Evolutionary conservation across 306 rosid genomes (phyloP), one percentile per base, ranked within the genome.

Genomic region (Oemleria cerasiformis): DNA sequence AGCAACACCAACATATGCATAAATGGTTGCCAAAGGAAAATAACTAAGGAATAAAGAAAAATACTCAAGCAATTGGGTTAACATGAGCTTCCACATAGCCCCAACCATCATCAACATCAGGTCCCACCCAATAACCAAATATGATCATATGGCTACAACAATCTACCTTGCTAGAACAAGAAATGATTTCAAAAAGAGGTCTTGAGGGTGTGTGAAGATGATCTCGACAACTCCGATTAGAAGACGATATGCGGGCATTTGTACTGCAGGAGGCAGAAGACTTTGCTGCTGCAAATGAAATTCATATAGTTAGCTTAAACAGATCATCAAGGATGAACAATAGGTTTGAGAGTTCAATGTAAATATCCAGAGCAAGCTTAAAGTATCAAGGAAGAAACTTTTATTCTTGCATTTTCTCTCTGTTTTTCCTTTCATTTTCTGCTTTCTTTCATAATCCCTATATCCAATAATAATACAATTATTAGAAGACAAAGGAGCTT

Each of bases 21-120:
- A 44, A 13, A 44, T 19, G 39, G 60, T 34, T 41, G 60, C 30
- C 13, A 42, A 50, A 38, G n/a, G 53, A 68, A 38, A 17, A 45
- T 4, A 1, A 57, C 23, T 1, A 12, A 21, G 43, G 74, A 15
- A 14, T 40, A 6, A 3, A 0, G 16, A 41, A 42, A 3, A 42
- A 42, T 50, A n/a, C 49, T 88, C 81, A 84, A 59, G 78, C 53
- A 61, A 81, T 80, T 73, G 65, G 88, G 63, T 84, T 76, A 68
- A 92, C 68, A 73, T 82, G 76, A 67, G 98, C 98, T 81, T 90
- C 93, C 71, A 88, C 83, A 78, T 77, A 84, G 51, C 98, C 97
- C 96, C 96, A 92, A 20, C 96, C 98, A 78, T 90, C 97, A 75
- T 92, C 98, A 56, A 71, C 61, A 84, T 92, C 97, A 73, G 98